Evolutionary conservation across 148 eudicot genomes (phyloP).

Genomic region (Tetragonia tetragonoides): DNA sequence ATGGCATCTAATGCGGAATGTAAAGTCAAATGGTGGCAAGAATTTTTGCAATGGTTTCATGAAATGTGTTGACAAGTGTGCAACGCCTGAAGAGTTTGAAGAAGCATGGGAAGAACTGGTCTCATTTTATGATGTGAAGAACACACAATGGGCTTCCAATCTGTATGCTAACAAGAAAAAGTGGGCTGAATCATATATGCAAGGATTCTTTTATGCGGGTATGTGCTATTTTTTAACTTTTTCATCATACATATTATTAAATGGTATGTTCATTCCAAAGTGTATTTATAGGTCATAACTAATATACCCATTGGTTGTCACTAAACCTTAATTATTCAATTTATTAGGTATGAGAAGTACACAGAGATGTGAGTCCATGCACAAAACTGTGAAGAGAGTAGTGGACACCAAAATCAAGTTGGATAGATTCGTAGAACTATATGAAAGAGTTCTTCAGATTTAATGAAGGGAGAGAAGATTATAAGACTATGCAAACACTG

Average conservation of each 20-base stretch:
- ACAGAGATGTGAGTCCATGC: conserved; percentile 3
- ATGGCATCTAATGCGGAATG: too few relatives aligned
- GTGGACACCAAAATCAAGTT: background rate
- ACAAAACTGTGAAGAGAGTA: background rate
- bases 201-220: background rate
- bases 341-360: conserved; percentile 5
- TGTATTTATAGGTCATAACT: too few relatives aligned
- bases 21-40: too few relatives aligned
- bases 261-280: too few relatives aligned
- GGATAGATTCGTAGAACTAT: background rate
- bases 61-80: conserved; percentile 4
- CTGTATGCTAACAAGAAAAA: too few relatives aligned
- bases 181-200: too few relatives aligned
- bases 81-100: background rate
- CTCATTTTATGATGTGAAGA: background rate
- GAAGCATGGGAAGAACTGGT: background rate
- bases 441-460: background rate
- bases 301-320: background rate
- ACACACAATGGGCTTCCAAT: background rate
- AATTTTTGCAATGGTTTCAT: conserved; percentile 3
- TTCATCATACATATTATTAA: background rate
- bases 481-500: background rate
- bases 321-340: background rate
- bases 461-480: background rate
- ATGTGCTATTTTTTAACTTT: background rate